phyloP scores from a whole-genome alignment of 129 eudicot species.

The Lonicera japonica region DNA sequence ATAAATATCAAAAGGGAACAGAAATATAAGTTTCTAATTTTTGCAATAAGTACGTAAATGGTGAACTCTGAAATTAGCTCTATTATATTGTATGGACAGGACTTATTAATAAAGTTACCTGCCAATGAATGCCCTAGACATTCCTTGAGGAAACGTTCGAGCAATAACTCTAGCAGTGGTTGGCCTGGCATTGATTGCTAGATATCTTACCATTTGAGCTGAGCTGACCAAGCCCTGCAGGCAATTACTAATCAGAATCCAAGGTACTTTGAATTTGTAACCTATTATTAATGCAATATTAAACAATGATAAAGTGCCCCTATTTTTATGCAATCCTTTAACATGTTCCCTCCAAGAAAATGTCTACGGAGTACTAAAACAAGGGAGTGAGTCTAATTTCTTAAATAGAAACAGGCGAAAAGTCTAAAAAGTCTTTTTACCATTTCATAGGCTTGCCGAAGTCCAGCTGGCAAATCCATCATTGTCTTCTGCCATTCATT shows the following conservation, averaged over 20 bases:
- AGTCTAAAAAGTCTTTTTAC: constrained; percentile 29
- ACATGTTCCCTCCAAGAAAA: too few species aligned
- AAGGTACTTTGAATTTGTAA: too few species aligned
- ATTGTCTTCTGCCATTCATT: constrained; percentile 97
- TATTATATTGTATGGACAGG: not conserved
- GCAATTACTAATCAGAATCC: constrained; percentile 16
- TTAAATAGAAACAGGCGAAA: too few species aligned
- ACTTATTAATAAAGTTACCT: constrained; percentile 40
- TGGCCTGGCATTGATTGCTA: constrained; percentile 91
- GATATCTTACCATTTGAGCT: constrained; percentile 82
- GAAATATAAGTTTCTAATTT: not conserved
- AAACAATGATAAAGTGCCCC: too few species aligned
- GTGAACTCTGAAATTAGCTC: too few species aligned
- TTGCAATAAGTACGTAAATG: too few species aligned
- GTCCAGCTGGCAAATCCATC: constrained; percentile 96
- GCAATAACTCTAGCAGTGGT: constrained; percentile 71
- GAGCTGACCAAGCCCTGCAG: constrained; percentile 90
- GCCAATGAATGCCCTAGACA: constrained; percentile 93
- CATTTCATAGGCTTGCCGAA: constrained; percentile 96
- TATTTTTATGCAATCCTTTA: too few species aligned
- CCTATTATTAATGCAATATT: too few species aligned
- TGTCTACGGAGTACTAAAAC: too few species aligned
- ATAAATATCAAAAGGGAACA: constrained; percentile 6
- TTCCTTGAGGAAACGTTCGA: constrained; percentile 77
- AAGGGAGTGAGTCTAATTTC: too few species aligned